A percentile compares a stretch with the other conserved stretches of the same genome.
Conservation (phyloP, 1,284 basidiomycete genomes). For the Ustilago tritici region DNA sequence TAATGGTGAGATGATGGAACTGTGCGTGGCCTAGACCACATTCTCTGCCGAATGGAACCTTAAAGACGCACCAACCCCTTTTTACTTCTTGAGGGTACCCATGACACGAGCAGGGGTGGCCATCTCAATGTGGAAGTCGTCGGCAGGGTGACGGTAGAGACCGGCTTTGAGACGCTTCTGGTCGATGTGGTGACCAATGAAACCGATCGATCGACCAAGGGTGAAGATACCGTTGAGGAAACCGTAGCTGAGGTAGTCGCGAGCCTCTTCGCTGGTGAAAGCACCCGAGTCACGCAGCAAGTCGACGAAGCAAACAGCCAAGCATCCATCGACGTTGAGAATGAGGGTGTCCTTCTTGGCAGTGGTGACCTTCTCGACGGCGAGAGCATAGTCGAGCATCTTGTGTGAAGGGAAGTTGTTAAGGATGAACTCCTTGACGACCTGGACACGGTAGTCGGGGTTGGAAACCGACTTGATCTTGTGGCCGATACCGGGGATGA, state of each 20-base stretch:
- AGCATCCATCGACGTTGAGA: constrained; percentile 86
- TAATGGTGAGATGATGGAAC: constrained; percentile 1
- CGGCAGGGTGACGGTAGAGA: constrained; percentile 70
- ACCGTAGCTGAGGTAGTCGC: constrained; percentile 93
- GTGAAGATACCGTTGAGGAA: constrained; percentile 97
- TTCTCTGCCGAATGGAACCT: constrained; percentile 1
- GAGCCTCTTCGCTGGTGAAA: constrained; percentile 94
- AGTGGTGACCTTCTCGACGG: constrained; percentile 96
- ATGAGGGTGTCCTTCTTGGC: constrained; percentile 91
- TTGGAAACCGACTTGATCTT: constrained; percentile 88
- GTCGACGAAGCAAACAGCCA: constrained; percentile 98
- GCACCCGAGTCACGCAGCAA: constrained; percentile 91
- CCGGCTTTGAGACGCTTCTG: constrained; percentile 79
- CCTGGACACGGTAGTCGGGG: constrained; percentile 81
- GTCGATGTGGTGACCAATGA: constrained; percentile 93
- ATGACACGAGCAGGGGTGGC: constrained; percentile 62
- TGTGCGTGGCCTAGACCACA: constrained; percentile 5
- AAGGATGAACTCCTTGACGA: constrained; percentile 95
- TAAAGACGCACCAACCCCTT: neutral
- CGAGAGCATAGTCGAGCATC: constrained; percentile 93
- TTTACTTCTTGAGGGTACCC: constrained; percentile 56
- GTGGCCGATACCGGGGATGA: constrained; percentile 98
- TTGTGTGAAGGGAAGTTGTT: constrained; percentile 89
- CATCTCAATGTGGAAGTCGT: constrained; percentile 69
- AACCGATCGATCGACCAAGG: constrained; percentile 95